A percentile compares a stretch with the other conserved stretches of the same genome.
phyloP scores from a whole-genome alignment of 2,329 filamentous ascomycete genomes.

The Penicillium italicum region DNA sequence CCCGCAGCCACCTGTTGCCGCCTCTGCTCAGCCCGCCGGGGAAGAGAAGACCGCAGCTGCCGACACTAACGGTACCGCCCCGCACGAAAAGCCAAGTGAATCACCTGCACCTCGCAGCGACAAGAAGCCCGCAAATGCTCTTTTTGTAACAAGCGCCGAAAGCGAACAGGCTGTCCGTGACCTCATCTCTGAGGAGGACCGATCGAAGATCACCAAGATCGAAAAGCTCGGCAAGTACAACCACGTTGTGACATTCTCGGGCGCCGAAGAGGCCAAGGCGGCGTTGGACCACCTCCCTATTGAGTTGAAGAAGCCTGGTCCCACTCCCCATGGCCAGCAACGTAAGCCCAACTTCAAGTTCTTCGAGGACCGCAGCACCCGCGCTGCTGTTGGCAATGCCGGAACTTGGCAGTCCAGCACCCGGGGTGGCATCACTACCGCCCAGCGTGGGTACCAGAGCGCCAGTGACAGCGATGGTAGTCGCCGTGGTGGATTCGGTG shows the following conservation, averaged over 20 bases:
- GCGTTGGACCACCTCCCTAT: conserved; percentile 71
- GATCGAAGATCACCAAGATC: conserved; percentile 71
- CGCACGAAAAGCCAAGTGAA: conserved; percentile 42
- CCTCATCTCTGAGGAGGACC: conserved; percentile 79
- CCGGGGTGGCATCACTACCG: conserved; percentile 63
- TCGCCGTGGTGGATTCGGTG: conserved; percentile 58
- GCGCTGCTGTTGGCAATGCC: conserved; percentile 49
- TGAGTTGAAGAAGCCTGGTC: conserved; percentile 64
- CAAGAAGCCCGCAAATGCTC: conserved; percentile 68
- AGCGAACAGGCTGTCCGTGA: conserved; percentile 78
- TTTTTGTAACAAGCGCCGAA: conserved; percentile 86
- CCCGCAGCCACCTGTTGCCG: conserved; percentile 37
- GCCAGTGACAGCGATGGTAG: conserved; percentile 74
- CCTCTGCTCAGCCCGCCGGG: conserved; percentile 42
- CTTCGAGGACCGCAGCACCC: conserved; percentile 65
- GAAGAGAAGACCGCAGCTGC: conserved; percentile 51
- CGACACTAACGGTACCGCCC: conserved; percentile 51
- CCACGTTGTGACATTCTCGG: conserved; percentile 79
- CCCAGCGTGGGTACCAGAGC: conserved; percentile 76
- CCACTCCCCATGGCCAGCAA: conserved; percentile 63
- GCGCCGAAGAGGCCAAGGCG: conserved; percentile 71
- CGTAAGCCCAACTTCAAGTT: conserved; percentile 78
- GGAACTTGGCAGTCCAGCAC: conserved; percentile 55
- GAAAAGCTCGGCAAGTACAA: conserved; percentile 67
- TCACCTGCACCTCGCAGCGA: conserved; percentile 56